A percentile compares a stretch with the other conserved stretches of the same genome.
Conservation (phyloP, 2,329 filamentous ascomycete species). For the Talaromyces pinophilus region DNA sequence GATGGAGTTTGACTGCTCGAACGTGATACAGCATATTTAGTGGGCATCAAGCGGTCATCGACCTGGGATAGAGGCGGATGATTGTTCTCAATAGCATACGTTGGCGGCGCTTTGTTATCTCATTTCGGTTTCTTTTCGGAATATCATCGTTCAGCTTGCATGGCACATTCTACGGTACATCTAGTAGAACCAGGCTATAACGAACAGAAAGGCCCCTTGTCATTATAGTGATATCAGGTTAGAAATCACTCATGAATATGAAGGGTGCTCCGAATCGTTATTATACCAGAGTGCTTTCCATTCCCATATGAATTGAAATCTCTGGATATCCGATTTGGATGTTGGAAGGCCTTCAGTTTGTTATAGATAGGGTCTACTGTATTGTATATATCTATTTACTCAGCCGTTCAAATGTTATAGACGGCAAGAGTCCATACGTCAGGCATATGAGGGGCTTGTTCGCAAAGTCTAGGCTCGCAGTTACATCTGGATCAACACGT, state of each 20-base stretch:
- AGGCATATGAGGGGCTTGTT: not conserved
- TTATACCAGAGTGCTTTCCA: no score
- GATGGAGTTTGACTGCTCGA: slow-evolving; percentile 31
- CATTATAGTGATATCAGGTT: no score
- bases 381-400: not conserved
- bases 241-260: no score
- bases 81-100: not conserved
- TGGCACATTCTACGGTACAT: not conserved
- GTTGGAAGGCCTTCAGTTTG: no score
- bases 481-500: no score
- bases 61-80: not conserved
- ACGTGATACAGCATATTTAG: slow-evolving; percentile 29
- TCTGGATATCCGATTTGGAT: no score
- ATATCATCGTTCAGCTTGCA: not conserved
- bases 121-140: not conserved
- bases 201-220: no score
- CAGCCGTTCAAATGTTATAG: not conserved
- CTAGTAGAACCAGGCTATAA: no score
- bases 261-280: no score
- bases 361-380: not conserved
- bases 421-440: not conserved
- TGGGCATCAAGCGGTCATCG: not conserved
- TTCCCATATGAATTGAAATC: no score
- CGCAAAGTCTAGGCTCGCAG: not conserved
- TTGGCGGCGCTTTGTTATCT: not conserved